These are phyloP conservation scores for Nepenthes gracilis DNA, from an alignment of 148 eudicot genomes.

Conservation along the genomic window DNA sequence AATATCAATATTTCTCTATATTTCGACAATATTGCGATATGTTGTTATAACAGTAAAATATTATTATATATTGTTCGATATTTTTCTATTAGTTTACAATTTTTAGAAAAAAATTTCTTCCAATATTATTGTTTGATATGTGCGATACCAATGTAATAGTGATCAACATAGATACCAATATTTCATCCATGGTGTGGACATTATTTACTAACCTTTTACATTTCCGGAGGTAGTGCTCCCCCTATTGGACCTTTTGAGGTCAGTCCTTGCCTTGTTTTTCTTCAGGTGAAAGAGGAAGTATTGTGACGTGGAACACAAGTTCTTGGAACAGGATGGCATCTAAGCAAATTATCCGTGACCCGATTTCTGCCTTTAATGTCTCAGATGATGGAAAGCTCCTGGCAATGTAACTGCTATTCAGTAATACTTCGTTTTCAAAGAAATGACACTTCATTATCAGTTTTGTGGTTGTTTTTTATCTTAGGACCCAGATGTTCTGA, in stretches of 20 bases:
- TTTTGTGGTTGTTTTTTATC: no score
- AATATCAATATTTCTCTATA: no score
- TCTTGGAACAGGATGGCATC: conserved; percentile 73
- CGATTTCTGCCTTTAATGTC: conserved; percentile 66
- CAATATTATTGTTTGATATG: no score
- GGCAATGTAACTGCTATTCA: conserved; percentile 47
- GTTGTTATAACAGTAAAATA: no score
- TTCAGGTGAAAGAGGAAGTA: conserved; percentile 65
- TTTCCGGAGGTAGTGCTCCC: neutral
- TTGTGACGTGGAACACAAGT: conserved; percentile 51
- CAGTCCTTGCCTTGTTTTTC: conserved; percentile 3
- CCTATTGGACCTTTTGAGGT: neutral
- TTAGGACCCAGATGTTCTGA: neutral
- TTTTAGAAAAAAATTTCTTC: no score
- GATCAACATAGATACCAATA: no score
- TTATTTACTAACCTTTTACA: neutral
- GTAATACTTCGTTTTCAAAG: neutral
- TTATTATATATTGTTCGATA: no score
- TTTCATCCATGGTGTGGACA: neutral
- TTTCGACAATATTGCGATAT: no score
- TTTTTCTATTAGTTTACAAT: no score
- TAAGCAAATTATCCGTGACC: conserved; percentile 46
- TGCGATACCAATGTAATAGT: no score
- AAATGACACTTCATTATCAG: no score
- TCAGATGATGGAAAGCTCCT: conserved; percentile 80